These are phyloP conservation scores for Cryptococcus floricola DNA, from an alignment of 1,284 basidiomycete genomes.

Conservation along the genomic window DNA sequence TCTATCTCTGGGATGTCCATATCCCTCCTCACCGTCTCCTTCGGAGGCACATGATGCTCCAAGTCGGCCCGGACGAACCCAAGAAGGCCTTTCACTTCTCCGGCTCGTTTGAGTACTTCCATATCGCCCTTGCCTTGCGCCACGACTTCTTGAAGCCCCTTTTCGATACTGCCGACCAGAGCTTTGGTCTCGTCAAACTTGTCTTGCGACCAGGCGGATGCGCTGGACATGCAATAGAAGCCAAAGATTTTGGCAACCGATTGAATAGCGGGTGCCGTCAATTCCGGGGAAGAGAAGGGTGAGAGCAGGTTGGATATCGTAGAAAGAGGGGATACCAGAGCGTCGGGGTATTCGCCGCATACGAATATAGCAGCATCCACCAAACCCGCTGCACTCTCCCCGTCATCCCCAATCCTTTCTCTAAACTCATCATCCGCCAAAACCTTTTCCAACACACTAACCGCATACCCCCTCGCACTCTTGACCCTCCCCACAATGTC, in stretches of 20 bases:
- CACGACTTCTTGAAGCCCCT: conserved; percentile 56
- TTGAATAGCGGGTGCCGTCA: conserved; percentile 73
- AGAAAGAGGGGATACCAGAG: conserved; percentile 35
- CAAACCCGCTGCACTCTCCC: conserved; percentile 68
- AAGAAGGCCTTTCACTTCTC: conserved; percentile 74
- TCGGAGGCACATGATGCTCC: conserved; percentile 53
- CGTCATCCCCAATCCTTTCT: conserved; percentile 50
- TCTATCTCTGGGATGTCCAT: conserved; percentile 38
- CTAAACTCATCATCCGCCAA: conserved; percentile 72
- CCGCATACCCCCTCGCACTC: conserved; percentile 70
- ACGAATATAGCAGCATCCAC: conserved; percentile 92
- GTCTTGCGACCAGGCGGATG: conserved; percentile 62
- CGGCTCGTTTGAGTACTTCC: conserved; percentile 89
- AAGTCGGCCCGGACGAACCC: conserved; percentile 76
- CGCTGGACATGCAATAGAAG: conserved; percentile 69
- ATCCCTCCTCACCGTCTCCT: background rate
- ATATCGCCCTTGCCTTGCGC: conserved; percentile 58
- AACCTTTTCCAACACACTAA: conserved; percentile 73
- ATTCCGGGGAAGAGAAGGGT: conserved; percentile 56
- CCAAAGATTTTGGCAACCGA: conserved; percentile 83
- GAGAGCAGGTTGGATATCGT: conserved; percentile 58
- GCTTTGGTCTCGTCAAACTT: conserved; percentile 55
- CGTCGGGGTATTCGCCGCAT: conserved; percentile 72
- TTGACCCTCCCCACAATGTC: conserved; percentile 81
- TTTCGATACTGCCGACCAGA: conserved; percentile 60